Base-by-base conservation (phyloP, 1,284 basidiomycete species). In the Athelia sp. region DNA sequence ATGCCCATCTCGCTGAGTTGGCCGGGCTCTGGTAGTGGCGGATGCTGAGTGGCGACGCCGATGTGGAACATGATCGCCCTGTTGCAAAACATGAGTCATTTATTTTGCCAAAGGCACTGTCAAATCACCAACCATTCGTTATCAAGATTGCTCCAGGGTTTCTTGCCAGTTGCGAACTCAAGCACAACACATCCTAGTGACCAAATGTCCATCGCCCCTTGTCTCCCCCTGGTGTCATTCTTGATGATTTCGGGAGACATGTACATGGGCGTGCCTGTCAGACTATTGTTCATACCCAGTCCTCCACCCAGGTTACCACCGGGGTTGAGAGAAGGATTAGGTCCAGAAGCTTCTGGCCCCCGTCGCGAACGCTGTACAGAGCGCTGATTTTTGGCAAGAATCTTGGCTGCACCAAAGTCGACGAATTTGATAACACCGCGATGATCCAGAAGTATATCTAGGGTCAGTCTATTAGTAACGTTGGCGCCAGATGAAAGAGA, bases 11-110 rank as follows among this genome's bases (percentile, higher is more conserved):
- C 85, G 59, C 91, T 90, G 35, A 99, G 81, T 68, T 99, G 93
- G 46, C 83, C 82, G 3, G 90, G 81, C 54, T 98, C 94, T 1
- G 97, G 97, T 13, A 99, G 72, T 2, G 94, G 95, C 8, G 97
- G 97, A 62, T 97, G 93, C 62, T 99, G 91, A 6, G 93, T 96
- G 1, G 96, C 93, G 50, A 98, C 93, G 47, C 96, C 95, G 46
- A 98, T 98, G 65, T 98, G 95, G 78, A 98, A 98, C 95, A 98
- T 98, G 71, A 98, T 96, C 4, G 93, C 94, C 93, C 92, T 92
- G 50, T 4, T 48, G 24, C 45, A 50, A 45, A 18, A 19, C 26
- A 51, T 55, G 32, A 47, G 53, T 54, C 45, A 45, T 47, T 43
- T 49, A 51, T 49, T 40, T 46, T 31, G 22, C n/a, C 43, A 48